Evolutionary conservation across 768 basidiomycete genomes (phyloP).

Genomic region (Botryobasidium botryosum): DNA sequence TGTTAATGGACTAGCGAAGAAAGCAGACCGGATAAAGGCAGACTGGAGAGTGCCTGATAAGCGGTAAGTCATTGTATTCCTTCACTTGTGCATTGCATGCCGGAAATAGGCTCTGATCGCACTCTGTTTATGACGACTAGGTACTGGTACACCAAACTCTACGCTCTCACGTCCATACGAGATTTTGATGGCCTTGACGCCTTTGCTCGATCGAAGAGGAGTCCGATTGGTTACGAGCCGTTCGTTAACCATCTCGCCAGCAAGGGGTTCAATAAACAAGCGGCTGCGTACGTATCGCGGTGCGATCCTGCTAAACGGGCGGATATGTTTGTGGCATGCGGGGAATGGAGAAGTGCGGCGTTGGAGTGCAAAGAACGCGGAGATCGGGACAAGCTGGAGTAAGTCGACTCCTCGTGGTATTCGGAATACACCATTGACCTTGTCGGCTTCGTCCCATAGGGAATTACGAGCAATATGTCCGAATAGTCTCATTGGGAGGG

Average conservation of each 20-base stretch:
- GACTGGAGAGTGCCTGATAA: constrained; percentile 96
- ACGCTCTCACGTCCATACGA: constrained; percentile 55
- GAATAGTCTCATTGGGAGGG: constrained; percentile 62
- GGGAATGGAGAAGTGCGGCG: constrained; percentile 79
- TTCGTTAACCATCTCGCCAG: constrained; percentile 68
- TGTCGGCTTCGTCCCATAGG: constrained; percentile 24
- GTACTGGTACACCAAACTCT: constrained; percentile 87
- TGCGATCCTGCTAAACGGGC: constrained; percentile 73
- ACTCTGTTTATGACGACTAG: constrained; percentile 30
- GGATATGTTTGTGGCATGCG: constrained; percentile 79
- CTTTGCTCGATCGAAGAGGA: constrained; percentile 75
- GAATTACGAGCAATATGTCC: constrained; percentile 58
- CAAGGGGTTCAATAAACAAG: constrained; percentile 61
- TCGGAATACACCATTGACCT: not conserved
- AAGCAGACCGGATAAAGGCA: constrained; percentile 71
- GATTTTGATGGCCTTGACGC: constrained; percentile 79
- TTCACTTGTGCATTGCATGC: too few relatives aligned
- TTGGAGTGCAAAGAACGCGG: constrained; percentile 79
- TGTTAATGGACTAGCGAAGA: constrained; percentile 62
- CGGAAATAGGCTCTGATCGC: too few relatives aligned
- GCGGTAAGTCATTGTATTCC: constrained; percentile 42
- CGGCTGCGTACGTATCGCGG: constrained; percentile 54
- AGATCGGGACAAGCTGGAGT: constrained; percentile 77
- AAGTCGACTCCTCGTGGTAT: constrained; percentile 22
- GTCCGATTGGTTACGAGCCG: constrained; percentile 90